These are phyloP conservation scores for Periconia digitata DNA, from an alignment of 2,329 filamentous ascomycete genomes.

Conservation along the genomic window DNA sequence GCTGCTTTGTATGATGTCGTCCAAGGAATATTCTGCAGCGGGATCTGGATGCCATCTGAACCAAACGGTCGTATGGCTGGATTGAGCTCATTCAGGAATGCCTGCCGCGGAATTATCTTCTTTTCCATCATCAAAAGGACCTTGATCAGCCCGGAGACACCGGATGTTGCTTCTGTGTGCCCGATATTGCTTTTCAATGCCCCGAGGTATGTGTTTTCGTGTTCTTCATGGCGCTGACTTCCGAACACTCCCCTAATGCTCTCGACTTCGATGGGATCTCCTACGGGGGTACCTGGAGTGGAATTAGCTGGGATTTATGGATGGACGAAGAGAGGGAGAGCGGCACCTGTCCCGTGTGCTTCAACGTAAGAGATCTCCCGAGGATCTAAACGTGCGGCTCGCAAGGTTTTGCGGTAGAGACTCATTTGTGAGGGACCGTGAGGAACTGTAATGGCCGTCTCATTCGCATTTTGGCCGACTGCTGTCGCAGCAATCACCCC, in stretches of 20 bases:
- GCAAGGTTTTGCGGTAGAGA: conserved; percentile 9
- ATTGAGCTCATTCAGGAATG: conserved; percentile 18
- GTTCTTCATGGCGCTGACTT: too few species aligned
- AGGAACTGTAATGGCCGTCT: conserved; percentile 10
- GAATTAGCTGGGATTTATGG: too few species aligned
- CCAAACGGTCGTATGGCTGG: conserved; percentile 15
- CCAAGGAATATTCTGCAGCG: conserved; percentile 6
- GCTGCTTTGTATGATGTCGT: conserved; percentile 18
- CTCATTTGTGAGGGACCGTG: conserved; percentile 9
- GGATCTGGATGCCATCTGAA: conserved; percentile 14
- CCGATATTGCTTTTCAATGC: conserved; percentile 41
- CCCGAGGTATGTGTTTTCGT: conserved; percentile 17
- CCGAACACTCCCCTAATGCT: conserved; percentile 22
- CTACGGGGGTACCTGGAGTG: conserved; percentile 20
- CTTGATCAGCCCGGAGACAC: conserved; percentile 33
- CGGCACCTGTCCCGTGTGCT: conserved; percentile 21
- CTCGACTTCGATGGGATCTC: conserved; percentile 21
- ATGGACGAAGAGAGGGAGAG: too few species aligned
- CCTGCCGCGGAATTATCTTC: conserved; percentile 13
- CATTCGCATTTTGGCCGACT: conserved; percentile 14
- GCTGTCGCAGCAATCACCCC: conserved; percentile 42
- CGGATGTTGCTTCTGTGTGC: conserved; percentile 38
- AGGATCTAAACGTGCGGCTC: conserved; percentile 1
- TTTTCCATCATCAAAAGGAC: conserved; percentile 17
- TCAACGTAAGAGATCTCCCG: conserved; percentile 13